Base-by-base conservation (phyloP, 495 filamentous ascomycete genomes). In the Talaromyces wortmannii region DNA sequence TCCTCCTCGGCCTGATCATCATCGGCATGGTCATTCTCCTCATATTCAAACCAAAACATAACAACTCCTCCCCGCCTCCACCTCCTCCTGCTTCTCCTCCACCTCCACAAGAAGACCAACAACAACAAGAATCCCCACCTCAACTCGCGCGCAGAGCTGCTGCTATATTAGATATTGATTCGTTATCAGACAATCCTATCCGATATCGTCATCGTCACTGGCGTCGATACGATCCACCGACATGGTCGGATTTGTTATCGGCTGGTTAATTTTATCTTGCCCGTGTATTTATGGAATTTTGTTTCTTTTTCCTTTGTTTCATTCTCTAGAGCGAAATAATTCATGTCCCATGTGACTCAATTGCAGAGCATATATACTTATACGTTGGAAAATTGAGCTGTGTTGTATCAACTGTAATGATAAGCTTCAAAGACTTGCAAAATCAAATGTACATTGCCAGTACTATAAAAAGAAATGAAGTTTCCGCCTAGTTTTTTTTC, bases 1-100 rank as follows among this genome's bases (percentile, higher is more conserved):
- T 98, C 18, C 72, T 98, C 11, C 70, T 98, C n/a, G 62, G 94
- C 6, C 72, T 98, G 5, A 63, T 97, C 15, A 84, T 97, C 40
- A 80, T 87, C 8, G 94, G 86, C 23, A 77, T 96, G 76, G 83
- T 98, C 49, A 96, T 98, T 58, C 66, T 98, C 17, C 70, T 98
- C 1, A 69, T 86, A 5, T 73, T 96, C 50, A 98, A 98, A 68
- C 89, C 94, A 3, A 92, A 87, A 61, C 76, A 72, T 47, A 68
- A 71, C 53, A 57, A 47, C 47, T 63, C 67, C 17, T 13, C 23
- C 8, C 36, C 57, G 13, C 46, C 64, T 12, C 57, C 57, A 33
- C 42, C 59, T 7, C n/a, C n/a, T n/a, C n/a, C n/a, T n/a, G n/a
- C n/a, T n/a, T n/a, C n/a, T n/a, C n/a, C n/a, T n/a, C 58, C 67